A percentile compares a stretch with the other conserved stretches of the same genome.
Evolutionary conservation across 179 eudicot species (phyloP).

Genomic region (Beta corolliflora): DNA sequence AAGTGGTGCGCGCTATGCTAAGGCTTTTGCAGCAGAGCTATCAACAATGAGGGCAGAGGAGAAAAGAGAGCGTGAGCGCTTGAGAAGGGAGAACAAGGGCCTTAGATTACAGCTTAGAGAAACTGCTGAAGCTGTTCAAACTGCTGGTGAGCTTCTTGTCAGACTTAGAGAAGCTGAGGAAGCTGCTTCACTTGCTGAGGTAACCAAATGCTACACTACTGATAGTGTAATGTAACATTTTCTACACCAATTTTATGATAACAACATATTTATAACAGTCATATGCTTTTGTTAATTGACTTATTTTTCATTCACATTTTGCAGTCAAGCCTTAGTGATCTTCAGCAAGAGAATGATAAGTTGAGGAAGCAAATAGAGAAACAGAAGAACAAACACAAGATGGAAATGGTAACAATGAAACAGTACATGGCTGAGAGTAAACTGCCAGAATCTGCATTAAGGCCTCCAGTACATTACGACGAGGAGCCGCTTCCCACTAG

Average conservation of each 20-base stretch:
- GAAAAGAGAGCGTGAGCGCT: constrained; percentile 72
- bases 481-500: constrained; percentile 56
- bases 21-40: constrained; percentile 82
- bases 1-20: constrained; percentile 73
- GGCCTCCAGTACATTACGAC: constrained; percentile 47
- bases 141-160: constrained; percentile 93
- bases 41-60: constrained; percentile 72
- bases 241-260: not conserved
- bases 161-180: constrained; percentile 94
- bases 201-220: constrained; percentile 22
- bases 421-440: constrained; percentile 88
- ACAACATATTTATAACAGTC: no score
- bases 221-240: no score
- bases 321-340: constrained; percentile 55
- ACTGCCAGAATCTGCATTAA: constrained; percentile 76
- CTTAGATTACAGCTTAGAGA: constrained; percentile 82
- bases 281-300: not conserved
- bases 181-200: constrained; percentile 82
- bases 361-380: constrained; percentile 76
- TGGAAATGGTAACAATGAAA: constrained; percentile 91
- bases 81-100: constrained; percentile 76
- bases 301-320: not conserved
- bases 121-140: constrained; percentile 96
- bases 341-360: constrained; percentile 76
- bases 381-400: constrained; percentile 84